These are phyloP conservation scores for Tausonia pullulans DNA, from an alignment of 1,284 basidiomycete genomes.

Conservation along the genomic window DNA sequence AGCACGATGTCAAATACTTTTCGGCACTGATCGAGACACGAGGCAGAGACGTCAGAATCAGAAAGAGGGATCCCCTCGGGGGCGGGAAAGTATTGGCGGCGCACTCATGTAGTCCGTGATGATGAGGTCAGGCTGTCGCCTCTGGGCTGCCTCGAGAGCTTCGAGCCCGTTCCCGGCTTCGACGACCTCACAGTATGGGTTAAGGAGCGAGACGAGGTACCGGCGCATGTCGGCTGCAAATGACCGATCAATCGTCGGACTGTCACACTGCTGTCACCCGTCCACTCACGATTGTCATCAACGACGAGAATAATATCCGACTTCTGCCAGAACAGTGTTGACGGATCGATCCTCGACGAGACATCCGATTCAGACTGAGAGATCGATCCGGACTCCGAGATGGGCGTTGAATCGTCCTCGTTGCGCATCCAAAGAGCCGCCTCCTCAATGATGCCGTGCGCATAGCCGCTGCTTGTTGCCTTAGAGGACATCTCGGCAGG, in stretches of 20 bases:
- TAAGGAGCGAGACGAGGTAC: slow-evolving; percentile 31
- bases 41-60: too few relatives aligned
- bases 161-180: slow-evolving; percentile 35
- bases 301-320: slow-evolving; percentile 23
- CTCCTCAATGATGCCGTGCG: not conserved
- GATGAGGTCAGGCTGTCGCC: slow-evolving; percentile 26
- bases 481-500: too few relatives aligned
- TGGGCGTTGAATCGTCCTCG: not conserved
- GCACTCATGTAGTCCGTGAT: slow-evolving; percentile 39
- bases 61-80: too few relatives aligned
- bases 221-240: slow-evolving; percentile 26
- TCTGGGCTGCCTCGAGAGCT: slow-evolving; percentile 29
- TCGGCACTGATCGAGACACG: too few relatives aligned
- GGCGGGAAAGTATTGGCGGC: too few relatives aligned
- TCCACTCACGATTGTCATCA: slow-evolving; percentile 5
- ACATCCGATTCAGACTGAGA: not conserved
- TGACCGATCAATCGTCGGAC: too few relatives aligned
- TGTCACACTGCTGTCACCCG: not conserved
- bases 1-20: too few relatives aligned
- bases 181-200: slow-evolving; percentile 33
- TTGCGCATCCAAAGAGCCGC: not conserved
- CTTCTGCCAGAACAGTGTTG: slow-evolving; percentile 14
- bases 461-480: too few relatives aligned
- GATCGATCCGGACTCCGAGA: not conserved
- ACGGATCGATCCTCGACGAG: slow-evolving; percentile 9